Evolutionary conservation across 495 filamentous ascomycete genomes (phyloP).

Genomic region (Diplogelasinospora grovesii): DNA sequence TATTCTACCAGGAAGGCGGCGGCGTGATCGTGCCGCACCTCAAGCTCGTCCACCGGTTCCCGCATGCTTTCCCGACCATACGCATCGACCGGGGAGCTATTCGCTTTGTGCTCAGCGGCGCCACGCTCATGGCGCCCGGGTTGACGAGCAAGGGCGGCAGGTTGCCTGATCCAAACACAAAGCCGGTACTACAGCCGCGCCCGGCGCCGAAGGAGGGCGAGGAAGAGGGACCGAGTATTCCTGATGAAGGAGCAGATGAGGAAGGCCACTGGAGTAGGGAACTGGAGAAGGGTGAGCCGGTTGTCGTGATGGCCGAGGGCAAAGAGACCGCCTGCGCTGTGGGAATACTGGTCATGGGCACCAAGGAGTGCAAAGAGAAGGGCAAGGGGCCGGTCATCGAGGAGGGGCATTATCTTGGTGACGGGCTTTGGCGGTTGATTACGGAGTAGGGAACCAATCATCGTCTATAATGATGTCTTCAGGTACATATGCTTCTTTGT

Average conservation of each 20-base stretch:
- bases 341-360: conserved; percentile 77
- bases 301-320: conserved; percentile 85
- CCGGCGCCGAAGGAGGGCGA: conserved; percentile 10
- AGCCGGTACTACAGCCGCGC: neutral
- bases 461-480: too few species aligned
- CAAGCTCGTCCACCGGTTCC: conserved; percentile 66
- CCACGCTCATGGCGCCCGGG: conserved; percentile 91
- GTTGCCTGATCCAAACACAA: conserved; percentile 48
- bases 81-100: conserved; percentile 92
- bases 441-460: conserved; percentile 46
- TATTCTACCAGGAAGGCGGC: conserved; percentile 86
- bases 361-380: conserved; percentile 85
- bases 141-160: conserved; percentile 74
- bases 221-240: conserved; percentile 32
- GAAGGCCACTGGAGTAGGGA: conserved; percentile 49
- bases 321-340: conserved; percentile 89
- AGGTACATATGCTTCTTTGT: too few species aligned
- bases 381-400: conserved; percentile 91
- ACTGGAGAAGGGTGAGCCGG: conserved; percentile 69
- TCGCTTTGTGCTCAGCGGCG: conserved; percentile 88
- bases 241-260: conserved; percentile 37
- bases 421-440: conserved; percentile 82
- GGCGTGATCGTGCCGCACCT: conserved; percentile 68
- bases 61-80: conserved; percentile 54
- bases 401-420: conserved; percentile 85